Base-by-base conservation (phyloP, 2,329 filamentous ascomycete species). In the Fusarium guadeloupense region DNA sequence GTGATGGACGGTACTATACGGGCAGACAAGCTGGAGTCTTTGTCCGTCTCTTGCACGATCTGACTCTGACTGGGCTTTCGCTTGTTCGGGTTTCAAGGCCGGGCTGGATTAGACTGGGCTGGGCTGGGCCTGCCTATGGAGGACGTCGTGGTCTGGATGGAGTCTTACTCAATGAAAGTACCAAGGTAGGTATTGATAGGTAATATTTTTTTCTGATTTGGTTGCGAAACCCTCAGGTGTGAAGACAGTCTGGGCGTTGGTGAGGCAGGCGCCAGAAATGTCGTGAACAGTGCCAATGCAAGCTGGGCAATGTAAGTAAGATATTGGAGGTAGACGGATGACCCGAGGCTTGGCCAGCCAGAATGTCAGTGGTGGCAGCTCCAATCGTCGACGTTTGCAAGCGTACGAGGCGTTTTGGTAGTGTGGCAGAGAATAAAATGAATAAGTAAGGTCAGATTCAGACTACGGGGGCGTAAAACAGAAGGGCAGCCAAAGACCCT, bases 361-460 rank as follows among this genome's bases (percentile, higher is more conserved):
- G 30, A 33, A 20, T 28, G 28, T 26, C 26, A 34, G 38, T 35
- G 59, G 28, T 31, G 42, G 31, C 40, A 52, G 41, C 43, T 41
- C 34, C 41, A 55, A 35, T 59, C 19, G 60, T 45, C 30, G 31
- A 46, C 33, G 51, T 41, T 50, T 56, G 59, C 51, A 46, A 60
- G 42, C 41, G 60, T 61, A 62, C 39, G 60, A 64, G 60, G 60
- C 60, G 60, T 64, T 51, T 53, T 44, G 51, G 60, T 49, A 52
- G 46, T 56, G 55, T 46, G 61, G 50, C 46, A 52, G 34, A 45
- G 26, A 45, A 60, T 62, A 50, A 61, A 48, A 60, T 57, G 55
- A 57, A 60, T 35, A 44, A 20, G 23, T 17, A 64, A 62, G 42
- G 46, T 57, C 55, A 64, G 42, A 57, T 64, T 56, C 40, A 38